These are phyloP conservation scores for Gnomoniopsis sp. DNA, from an alignment of 2,329 filamentous ascomycete species.

Conservation along the genomic window DNA sequence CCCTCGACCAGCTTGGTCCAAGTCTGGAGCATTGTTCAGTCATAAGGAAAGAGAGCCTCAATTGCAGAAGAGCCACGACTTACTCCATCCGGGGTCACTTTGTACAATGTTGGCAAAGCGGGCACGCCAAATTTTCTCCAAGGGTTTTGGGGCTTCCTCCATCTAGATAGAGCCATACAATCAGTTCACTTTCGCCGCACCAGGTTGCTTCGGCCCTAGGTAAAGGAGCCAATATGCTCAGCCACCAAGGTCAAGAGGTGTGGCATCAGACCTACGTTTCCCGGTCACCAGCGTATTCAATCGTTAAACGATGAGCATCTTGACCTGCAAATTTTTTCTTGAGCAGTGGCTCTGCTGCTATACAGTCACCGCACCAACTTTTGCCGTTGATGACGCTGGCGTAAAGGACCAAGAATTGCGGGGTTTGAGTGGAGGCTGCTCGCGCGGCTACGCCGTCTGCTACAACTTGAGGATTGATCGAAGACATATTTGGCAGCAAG, in stretches of 20 bases:
- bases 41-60: too few species aligned
- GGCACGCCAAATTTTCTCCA: slow-evolving; percentile 25
- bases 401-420: slow-evolving; percentile 24
- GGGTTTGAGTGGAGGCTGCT: slow-evolving; percentile 14
- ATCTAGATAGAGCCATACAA: slow-evolving; percentile 17
- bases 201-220: too few species aligned
- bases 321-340: slow-evolving; percentile 21
- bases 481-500: too few species aligned
- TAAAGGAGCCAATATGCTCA: background rate
- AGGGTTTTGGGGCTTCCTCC: slow-evolving; percentile 22
- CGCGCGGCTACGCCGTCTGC: slow-evolving; percentile 7
- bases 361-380: slow-evolving; percentile 27
- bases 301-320: slow-evolving; percentile 10
- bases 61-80: slow-evolving; percentile 1
- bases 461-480: slow-evolving; percentile 1
- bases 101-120: slow-evolving; percentile 24
- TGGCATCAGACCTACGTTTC: slow-evolving; percentile 20
- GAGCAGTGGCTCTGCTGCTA: slow-evolving; percentile 23
- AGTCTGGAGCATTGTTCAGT: slow-evolving; percentile 15
- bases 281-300: slow-evolving; percentile 23
- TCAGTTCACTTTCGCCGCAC: too few species aligned
- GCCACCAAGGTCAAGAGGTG: background rate
- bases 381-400: slow-evolving; percentile 21
- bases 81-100: slow-evolving; percentile 22
- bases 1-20: slow-evolving; percentile 24